A percentile compares a stretch with the other conserved stretches of the same genome.
Conservation (phyloP, 371 early-diverging fungal genomes). For the Rhizopus microsporus region DNA sequence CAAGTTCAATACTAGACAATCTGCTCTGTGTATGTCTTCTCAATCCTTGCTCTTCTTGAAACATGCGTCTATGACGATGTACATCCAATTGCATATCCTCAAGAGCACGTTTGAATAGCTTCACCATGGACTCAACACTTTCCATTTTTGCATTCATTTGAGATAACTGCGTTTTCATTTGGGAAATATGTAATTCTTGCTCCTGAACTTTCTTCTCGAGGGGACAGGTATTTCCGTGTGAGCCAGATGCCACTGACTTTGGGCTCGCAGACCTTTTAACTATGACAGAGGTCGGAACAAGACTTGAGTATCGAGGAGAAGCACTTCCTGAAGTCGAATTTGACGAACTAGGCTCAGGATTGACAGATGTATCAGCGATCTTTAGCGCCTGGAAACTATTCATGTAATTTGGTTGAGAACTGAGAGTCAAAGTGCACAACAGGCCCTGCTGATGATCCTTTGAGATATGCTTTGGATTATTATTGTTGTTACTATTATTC, state of each 20-base stretch:
- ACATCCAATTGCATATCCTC: background rate
- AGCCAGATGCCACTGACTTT: constrained; percentile 8
- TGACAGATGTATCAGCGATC: background rate
- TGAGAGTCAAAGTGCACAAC: background rate
- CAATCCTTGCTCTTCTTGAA: background rate
- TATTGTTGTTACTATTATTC: too few relatives aligned
- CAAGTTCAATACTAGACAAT: constrained; percentile 10
- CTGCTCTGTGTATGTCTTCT: constrained; percentile 11
- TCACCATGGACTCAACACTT: too few relatives aligned
- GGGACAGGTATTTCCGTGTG: background rate
- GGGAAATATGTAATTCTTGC: too few relatives aligned
- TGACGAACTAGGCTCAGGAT: background rate
- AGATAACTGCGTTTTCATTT: too few relatives aligned
- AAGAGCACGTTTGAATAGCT: too few relatives aligned
- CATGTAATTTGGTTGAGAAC: background rate
- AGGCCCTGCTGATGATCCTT: constrained; percentile 1
- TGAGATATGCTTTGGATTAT: background rate
- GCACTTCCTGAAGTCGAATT: background rate
- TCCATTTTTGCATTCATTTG: too few relatives aligned
- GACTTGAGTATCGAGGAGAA: background rate
- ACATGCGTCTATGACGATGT: background rate
- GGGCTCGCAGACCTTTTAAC: background rate
- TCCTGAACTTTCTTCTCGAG: background rate
- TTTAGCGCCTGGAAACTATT: background rate
- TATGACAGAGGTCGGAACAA: constrained; percentile 9